Evolutionary conservation across 2,329 filamentous ascomycete species (phyloP).

Genomic region (Davidsoniella eucalypti): DNA sequence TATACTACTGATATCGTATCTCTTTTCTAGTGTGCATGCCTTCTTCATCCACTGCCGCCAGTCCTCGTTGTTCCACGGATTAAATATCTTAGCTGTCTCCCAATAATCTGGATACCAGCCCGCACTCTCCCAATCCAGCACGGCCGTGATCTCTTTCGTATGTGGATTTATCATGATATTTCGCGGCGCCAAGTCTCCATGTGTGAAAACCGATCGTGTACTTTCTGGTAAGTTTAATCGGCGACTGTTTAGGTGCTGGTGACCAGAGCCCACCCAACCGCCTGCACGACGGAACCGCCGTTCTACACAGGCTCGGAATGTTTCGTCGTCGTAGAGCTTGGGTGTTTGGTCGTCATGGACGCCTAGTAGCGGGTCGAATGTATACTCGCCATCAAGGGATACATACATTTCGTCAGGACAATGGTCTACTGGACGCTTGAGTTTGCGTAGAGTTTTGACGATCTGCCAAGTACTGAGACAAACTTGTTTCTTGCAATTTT

Average conservation of each 20-base stretch:
- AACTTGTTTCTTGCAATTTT: background rate
- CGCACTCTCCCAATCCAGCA: conserved; percentile 41
- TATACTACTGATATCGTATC: background rate
- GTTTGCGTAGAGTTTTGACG: background rate
- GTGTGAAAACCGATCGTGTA: conserved; percentile 20
- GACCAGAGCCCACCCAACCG: background rate
- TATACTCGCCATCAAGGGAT: background rate
- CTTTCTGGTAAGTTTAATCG: conserved; percentile 12
- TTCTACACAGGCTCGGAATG: conserved; percentile 1
- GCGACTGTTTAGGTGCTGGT: conserved; percentile 2
- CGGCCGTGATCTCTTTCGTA: conserved; percentile 30
- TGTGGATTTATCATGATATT: conserved; percentile 21
- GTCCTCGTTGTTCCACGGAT: background rate
- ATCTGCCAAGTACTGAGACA: conserved; percentile 2
- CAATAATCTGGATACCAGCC: conserved; percentile 22
- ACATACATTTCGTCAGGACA: conserved; percentile 6
- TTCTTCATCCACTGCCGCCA: conserved; percentile 2
- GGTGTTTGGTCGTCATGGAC: conserved; percentile 1
- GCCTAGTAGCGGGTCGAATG: background rate
- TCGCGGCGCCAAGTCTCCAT: conserved; percentile 20
- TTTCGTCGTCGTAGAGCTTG: background rate
- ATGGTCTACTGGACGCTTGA: conserved; percentile 1
- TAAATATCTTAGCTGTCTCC: conserved; percentile 19
- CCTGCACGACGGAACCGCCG: conserved; percentile 13
- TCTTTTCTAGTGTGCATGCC: conserved; percentile 2